Evolutionary conservation across 768 basidiomycete genomes (phyloP).

Genomic region (Russula dissimulans): DNA sequence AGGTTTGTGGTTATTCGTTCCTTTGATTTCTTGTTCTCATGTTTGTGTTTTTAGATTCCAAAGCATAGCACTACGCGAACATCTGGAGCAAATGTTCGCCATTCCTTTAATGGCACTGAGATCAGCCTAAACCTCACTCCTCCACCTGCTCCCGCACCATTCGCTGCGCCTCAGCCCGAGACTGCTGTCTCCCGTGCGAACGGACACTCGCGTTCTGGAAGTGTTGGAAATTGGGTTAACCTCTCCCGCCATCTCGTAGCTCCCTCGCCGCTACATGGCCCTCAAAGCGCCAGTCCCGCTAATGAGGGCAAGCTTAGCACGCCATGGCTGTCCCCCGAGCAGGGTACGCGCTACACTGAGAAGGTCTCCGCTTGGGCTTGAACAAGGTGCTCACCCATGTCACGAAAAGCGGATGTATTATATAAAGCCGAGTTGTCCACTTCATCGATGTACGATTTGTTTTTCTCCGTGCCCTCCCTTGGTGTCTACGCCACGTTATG

Average conservation of each 20-base stretch:
- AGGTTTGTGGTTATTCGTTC: constrained; percentile 35
- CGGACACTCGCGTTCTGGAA: constrained; percentile 69
- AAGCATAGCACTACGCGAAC: constrained; percentile 38
- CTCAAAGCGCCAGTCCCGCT: constrained; percentile 48
- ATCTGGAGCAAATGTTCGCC: constrained; percentile 41
- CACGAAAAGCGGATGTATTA: neutral
- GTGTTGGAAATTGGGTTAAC: constrained; percentile 72
- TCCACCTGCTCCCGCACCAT: constrained; percentile 43
- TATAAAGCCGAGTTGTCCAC: neutral
- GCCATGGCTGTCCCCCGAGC: constrained; percentile 46
- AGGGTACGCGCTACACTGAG: constrained; percentile 34
- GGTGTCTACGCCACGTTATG: constrained; percentile 11
- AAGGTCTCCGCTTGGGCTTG: constrained; percentile 46
- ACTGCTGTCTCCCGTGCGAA: constrained; percentile 39
- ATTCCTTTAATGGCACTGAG: constrained; percentile 72
- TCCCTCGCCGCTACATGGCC: constrained; percentile 36
- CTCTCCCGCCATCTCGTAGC: constrained; percentile 45
- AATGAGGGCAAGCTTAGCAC: constrained; percentile 47
- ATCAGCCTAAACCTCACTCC: constrained; percentile 48
- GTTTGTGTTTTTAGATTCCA: constrained; percentile 22
- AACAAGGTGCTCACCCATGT: neutral
- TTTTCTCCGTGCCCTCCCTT: neutral
- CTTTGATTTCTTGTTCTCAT: constrained; percentile 6
- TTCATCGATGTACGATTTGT: constrained; percentile 6
- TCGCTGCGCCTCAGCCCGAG: constrained; percentile 29